These are phyloP conservation scores for Tolypocladium endophyticum DNA, from an alignment of 2,329 filamentous ascomycete species.

Conservation along the genomic window DNA sequence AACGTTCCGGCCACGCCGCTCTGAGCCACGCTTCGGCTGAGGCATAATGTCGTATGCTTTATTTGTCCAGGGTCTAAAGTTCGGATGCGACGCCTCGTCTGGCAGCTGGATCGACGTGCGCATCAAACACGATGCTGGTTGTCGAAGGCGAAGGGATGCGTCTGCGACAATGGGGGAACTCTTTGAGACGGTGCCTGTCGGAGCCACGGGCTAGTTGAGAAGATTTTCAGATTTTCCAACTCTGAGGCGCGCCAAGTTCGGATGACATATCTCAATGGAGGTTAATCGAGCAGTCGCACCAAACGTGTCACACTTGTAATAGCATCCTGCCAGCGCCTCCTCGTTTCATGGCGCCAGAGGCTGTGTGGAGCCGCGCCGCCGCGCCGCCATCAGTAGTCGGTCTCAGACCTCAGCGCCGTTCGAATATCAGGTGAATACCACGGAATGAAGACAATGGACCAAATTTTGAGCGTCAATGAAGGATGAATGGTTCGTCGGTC, in stretches of 20 bases:
- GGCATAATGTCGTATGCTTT: background rate
- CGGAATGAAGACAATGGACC: background rate
- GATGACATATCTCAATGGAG: background rate
- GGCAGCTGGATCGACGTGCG: background rate
- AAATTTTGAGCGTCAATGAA: background rate
- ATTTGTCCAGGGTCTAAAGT: background rate
- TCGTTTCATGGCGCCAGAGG: background rate
- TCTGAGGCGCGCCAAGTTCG: background rate
- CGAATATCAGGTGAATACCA: background rate
- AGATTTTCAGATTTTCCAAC: background rate
- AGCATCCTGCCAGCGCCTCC: background rate
- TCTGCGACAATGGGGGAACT: background rate
- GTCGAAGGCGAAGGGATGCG: background rate
- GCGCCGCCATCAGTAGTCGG: no score
- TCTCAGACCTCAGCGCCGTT: background rate
- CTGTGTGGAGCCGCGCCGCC: background rate
- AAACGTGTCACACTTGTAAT: background rate
- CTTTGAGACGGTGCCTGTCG: background rate
- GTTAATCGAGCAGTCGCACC: background rate
- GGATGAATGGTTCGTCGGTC: background rate
- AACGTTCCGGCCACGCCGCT: background rate
- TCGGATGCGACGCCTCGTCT: background rate
- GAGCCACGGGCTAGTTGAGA: background rate
- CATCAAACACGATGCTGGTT: background rate
- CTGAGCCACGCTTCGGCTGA: background rate